Conservation (phyloP, 2,329 filamentous ascomycete species). For the Clathrospora elynae region DNA sequence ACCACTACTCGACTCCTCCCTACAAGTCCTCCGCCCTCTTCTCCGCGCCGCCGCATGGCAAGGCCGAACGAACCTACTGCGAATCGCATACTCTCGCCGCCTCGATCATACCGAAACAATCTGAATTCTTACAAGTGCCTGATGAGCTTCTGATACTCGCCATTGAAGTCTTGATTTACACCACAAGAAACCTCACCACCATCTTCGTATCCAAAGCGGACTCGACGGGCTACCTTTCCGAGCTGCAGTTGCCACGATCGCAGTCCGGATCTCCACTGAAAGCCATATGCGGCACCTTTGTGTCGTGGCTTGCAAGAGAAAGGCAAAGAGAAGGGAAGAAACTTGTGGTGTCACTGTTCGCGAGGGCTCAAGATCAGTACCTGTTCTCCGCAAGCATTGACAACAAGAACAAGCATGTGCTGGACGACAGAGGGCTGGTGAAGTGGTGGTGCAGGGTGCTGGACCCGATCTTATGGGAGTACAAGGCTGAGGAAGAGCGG, state of each 20-base stretch:
- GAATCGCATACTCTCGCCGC: constrained; percentile 79
- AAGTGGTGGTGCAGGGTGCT: constrained; percentile 95
- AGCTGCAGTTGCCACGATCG: constrained; percentile 61
- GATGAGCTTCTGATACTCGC: constrained; percentile 74
- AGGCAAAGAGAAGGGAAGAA: constrained; percentile 68
- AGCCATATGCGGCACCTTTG: constrained; percentile 73
- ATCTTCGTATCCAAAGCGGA: constrained; percentile 97
- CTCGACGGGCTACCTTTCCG: constrained; percentile 83
- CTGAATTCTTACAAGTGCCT: constrained; percentile 21
- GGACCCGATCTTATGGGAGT: constrained; percentile 69
- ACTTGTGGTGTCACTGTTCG: constrained; percentile 86
- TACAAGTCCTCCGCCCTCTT: constrained; percentile 76
- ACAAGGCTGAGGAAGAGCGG: constrained; percentile 51
- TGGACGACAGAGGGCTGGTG: constrained; percentile 87
- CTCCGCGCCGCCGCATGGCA: constrained; percentile 72
- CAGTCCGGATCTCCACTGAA: constrained; percentile 71
- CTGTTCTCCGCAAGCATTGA: constrained; percentile 91
- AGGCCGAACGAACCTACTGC: constrained; percentile 78
- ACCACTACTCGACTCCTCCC: constrained; percentile 88
- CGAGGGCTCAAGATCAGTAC: constrained; percentile 89
- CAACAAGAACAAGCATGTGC: constrained; percentile 82
- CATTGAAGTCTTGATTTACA: constrained; percentile 87
- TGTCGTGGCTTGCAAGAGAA: constrained; percentile 73
- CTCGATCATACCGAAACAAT: constrained; percentile 52
- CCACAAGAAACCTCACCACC: constrained; percentile 76